Base-by-base conservation (phyloP, 345 rosid species). In the Citropsis articulata region DNA sequence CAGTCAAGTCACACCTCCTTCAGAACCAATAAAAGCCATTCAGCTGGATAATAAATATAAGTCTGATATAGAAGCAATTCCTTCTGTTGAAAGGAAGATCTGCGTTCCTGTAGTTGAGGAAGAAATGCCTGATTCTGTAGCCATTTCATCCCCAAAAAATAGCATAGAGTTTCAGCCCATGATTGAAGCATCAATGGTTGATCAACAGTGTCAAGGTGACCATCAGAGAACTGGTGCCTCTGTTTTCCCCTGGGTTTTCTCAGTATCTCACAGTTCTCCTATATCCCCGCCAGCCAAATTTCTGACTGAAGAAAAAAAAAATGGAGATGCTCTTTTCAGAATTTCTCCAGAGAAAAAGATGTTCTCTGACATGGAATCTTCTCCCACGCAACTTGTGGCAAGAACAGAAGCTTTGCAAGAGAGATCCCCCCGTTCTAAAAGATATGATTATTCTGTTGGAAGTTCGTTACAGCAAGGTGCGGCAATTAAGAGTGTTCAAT, bases 111-210 rank as follows among this genome's bases (percentile, higher is more conserved):
- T 77, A 63, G 81, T 55, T 77, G 86, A 86, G 81, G 85, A 81
- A 72, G 88, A 88, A 85, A 86, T 88, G 88, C 66, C 83, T 7
- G 86, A 86, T 75, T 79, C 81, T 81, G 72, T 59, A 78, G 77
- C 79, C 77, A 38, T 75, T 77, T 62, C 85, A 65, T 83, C 88
- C 70, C 87, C 85, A 18, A 91, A 84, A 73, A 75, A 78, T 72
- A 70, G 78, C 69, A 72, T 40, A 66, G 87, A 56, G 36, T 61
- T 69, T 85, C 78, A 71, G 66, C 64, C 87, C 66, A 36, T 66
- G 68, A 42, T 81, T 18, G 77, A 56, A 81, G 82, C 80, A 65
- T 80, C 90, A 35, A 75, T 68, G 40, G 78, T 74, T 75, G 77
- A 66, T 78, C 87, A 71, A 72, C 86, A 31, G 69, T 81, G 78